Evolutionary conservation across 106 monocot species (phyloP).

Genomic region (Agapanthus africanus): DNA sequence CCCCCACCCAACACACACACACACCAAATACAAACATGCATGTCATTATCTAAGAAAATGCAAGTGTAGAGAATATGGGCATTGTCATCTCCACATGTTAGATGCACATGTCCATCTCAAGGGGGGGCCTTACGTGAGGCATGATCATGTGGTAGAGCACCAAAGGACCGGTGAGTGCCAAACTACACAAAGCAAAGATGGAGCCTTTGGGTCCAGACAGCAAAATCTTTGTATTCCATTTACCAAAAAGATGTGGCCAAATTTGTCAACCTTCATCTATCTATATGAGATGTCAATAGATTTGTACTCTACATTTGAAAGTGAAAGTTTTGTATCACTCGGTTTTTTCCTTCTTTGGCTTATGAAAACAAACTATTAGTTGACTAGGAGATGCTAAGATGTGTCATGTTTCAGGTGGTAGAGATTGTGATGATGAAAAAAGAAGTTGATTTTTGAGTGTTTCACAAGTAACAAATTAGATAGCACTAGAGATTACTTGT

Average conservation of each 20-base stretch:
- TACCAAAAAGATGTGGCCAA: neutral
- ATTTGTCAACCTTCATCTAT: neutral
- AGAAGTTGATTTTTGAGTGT: too few species aligned
- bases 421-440: too few species aligned
- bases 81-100: neutral
- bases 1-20: too few species aligned
- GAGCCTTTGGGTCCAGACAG: neutral
- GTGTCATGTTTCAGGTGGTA: neutral
- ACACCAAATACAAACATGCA: neutral
- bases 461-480: too few species aligned
- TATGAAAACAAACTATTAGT: neutral
- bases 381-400: neutral
- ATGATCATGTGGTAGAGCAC: conserved; percentile 1
- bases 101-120: conserved; percentile 5
- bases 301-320: neutral
- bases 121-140: neutral
- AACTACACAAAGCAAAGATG: neutral
- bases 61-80: neutral
- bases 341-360: neutral
- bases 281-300: neutral
- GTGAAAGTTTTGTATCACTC: neutral
- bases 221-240: conserved; percentile 1
- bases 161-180: neutral
- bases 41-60: conserved; percentile 4
- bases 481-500: neutral